Evolutionary conservation across 768 basidiomycete genomes (phyloP), one percentile per base, ranked within the genome.

Genomic region (Artomyces pyxidatus): DNA sequence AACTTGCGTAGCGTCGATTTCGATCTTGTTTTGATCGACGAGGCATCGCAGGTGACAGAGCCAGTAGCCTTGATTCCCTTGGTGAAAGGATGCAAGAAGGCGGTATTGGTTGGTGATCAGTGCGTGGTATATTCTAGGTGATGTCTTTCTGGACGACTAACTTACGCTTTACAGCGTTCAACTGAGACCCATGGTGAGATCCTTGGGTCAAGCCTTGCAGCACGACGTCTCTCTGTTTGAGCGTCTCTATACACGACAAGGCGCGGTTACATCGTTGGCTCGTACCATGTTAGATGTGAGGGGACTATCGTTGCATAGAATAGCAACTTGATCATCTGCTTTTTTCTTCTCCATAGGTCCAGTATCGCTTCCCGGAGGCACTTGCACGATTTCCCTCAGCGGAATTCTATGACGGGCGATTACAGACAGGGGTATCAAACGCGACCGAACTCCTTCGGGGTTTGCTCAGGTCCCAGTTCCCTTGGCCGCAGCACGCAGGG

Each of bases 31-130:
- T 64, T 85, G 39, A 80, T 85, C 37, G 83, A 85, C 57, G 81
- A 85, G 55, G 83, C 82, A 0, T 84, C 81, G 0, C 83, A 84
- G 58, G 75, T 85, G 8, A 83, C 81, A 0, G 83, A 85, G 53
- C 78, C 81, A 2, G 73, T 72, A 43, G 75, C 81, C 0, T 66
- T 85, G 29, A 83, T 85, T 27, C 81, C 83, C 0, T 66, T 85
- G 3, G 80, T 83, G 9, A 85, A 85, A 58, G 82, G 80, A 3
- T 73, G 77, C 38, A 62, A 65, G 42, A 65, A 72, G 42, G 81
- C 77, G 0, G 72, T 84, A 5, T 64, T 85, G 11, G 83, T 85
- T 4, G 83, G 83, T 9, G 81, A 85, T 56, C 83, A 85, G 83
- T 85, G 55, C 67, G 80, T 68, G 14, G 19, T 19, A 40, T 23